Conservation (phyloP, 352 stramenopile species). For the Phytopythium aichiense region DNA sequence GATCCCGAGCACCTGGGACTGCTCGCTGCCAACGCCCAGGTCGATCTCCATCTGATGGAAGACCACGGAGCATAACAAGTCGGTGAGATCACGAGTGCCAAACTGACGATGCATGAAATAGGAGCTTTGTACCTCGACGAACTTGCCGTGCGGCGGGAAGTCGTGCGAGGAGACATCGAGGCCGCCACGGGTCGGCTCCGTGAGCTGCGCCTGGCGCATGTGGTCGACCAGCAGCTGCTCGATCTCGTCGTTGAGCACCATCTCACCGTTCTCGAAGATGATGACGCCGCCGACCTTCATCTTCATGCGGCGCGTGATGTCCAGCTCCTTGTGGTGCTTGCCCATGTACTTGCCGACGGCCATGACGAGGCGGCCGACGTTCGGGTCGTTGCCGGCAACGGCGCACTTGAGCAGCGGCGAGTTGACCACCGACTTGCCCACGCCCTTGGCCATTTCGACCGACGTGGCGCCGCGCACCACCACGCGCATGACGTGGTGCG, state of each 20-base stretch:
- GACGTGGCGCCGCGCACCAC: conserved; percentile 83
- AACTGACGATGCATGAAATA: neutral
- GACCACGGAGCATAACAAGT: neutral
- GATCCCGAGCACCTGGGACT: conserved; percentile 91
- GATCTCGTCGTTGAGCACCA: conserved; percentile 90
- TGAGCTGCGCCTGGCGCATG: conserved; percentile 93
- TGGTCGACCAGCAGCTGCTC: conserved; percentile 92
- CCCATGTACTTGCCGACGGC: conserved; percentile 96
- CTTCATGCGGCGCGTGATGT: conserved; percentile 75
- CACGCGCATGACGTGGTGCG: conserved; percentile 96
- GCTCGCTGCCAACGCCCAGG: conserved; percentile 82
- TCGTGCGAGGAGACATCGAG: conserved; percentile 77
- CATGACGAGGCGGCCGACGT: conserved; percentile 96
- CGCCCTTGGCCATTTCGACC: conserved; percentile 75
- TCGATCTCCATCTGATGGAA: conserved; percentile 88
- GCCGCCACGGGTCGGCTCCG: conserved; percentile 68
- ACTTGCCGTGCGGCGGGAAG: conserved; percentile 94
- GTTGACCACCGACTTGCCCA: conserved; percentile 93
- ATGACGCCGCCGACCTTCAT: conserved; percentile 88
- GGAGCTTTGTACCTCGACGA: conserved; percentile 80
- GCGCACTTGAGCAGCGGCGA: conserved; percentile 98
- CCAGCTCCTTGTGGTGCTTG: conserved; percentile 86
- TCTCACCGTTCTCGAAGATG: conserved; percentile 96
- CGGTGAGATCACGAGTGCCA: neutral
- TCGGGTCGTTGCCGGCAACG: conserved; percentile 97